These are phyloP conservation scores for Patellifolia procumbens DNA, from an alignment of 179 eudicot species.

Conservation along the genomic window DNA sequence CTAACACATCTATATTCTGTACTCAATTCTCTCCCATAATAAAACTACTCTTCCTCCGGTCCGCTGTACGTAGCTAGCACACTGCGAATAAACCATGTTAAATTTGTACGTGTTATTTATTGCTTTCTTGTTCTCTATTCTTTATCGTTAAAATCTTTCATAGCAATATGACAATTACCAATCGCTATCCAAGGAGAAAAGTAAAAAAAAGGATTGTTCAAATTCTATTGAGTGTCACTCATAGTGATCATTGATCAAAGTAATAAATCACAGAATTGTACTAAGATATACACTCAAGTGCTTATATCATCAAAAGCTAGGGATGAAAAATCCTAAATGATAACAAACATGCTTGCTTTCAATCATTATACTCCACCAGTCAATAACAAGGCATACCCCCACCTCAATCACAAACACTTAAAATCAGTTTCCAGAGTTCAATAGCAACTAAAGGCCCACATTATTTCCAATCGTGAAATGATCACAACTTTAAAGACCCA, in stretches of 20 bases:
- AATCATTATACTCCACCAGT: neutral
- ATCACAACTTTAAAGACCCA: conserved; percentile 10
- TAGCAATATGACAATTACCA: no score
- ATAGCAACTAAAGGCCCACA: neutral
- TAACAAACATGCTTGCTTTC: neutral
- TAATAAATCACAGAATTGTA: neutral
- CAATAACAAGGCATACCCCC: neutral
- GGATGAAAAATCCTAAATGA: neutral
- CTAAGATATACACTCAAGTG: neutral
- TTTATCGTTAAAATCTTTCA: no score
- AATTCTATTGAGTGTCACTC: no score
- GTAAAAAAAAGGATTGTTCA: no score
- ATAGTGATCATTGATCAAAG: no score
- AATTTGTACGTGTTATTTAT: no score
- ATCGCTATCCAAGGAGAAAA: neutral
- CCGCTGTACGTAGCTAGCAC: no score
- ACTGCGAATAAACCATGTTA: no score
- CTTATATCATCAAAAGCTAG: neutral
- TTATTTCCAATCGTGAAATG: neutral
- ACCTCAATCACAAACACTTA: neutral
- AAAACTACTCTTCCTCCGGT: no score
- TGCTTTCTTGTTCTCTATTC: no score
- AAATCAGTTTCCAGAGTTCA: neutral
- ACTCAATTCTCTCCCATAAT: no score
- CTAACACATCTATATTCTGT: no score